A percentile compares a stretch with the other conserved stretches of the same genome.
These are phyloP conservation scores for Nicotiana obtusifolia DNA, from an alignment of 257 asterid species.

Conservation along the genomic window DNA sequence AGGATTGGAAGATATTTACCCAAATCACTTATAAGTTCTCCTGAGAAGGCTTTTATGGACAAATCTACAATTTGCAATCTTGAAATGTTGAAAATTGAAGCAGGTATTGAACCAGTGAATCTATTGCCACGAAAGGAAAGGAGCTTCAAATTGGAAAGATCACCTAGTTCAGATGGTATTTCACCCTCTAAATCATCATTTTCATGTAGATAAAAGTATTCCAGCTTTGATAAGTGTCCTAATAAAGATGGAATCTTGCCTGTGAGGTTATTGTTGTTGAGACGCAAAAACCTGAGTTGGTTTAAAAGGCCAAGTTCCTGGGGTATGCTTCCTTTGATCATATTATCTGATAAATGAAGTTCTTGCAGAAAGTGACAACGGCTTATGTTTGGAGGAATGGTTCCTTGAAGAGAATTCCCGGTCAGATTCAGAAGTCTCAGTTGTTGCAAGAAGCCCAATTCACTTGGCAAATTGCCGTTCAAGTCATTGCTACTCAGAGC, in stretches of 20 bases:
- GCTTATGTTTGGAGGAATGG: slow-evolving; percentile 29
- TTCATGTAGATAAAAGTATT: slow-evolving; percentile 26
- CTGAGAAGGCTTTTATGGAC: slow-evolving; percentile 25
- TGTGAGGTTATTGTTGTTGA: slow-evolving; percentile 30
- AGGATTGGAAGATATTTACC: slow-evolving; percentile 26
- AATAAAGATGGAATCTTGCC: slow-evolving; percentile 26
- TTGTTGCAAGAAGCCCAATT: slow-evolving; percentile 26
- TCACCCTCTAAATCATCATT: slow-evolving; percentile 24
- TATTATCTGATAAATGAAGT: slow-evolving; percentile 28
- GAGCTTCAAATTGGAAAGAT: slow-evolving; percentile 14
- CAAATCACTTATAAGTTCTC: slow-evolving; percentile 25
- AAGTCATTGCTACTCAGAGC: slow-evolving; percentile 31
- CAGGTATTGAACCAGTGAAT: slow-evolving; percentile 28
- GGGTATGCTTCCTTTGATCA: slow-evolving; percentile 27
- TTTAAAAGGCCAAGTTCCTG: slow-evolving; percentile 28
- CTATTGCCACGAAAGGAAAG: slow-evolving; percentile 22
- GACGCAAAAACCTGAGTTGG: slow-evolving; percentile 19
- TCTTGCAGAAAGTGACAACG: slow-evolving; percentile 18
- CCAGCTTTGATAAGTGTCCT: slow-evolving; percentile 30
- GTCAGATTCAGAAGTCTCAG: slow-evolving; percentile 23
- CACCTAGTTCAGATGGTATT: slow-evolving; percentile 30
- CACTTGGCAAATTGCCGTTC: slow-evolving; percentile 28
- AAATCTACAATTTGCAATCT: slow-evolving; percentile 22
- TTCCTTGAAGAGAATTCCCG: slow-evolving; percentile 26
- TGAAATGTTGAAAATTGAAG: slow-evolving; percentile 34